phyloP scores from a whole-genome alignment of 345 rosid species.

The Euphorbia peplus region DNA sequence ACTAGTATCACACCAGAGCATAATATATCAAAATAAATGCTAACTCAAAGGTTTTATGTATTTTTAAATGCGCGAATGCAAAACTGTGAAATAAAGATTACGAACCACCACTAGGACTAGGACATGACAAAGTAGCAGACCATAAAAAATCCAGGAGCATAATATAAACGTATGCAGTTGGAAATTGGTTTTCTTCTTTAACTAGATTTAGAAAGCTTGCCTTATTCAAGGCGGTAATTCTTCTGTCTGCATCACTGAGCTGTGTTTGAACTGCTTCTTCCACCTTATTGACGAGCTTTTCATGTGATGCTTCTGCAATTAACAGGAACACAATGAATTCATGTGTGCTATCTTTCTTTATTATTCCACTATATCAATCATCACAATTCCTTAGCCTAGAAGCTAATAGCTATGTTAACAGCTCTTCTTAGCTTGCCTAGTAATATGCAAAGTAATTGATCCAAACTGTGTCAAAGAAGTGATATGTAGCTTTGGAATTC shows the following conservation, averaged over 20 bases:
- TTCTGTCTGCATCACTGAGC: conserved; percentile 58
- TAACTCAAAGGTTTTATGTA: conserved; percentile 7
- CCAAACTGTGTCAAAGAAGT: neutral
- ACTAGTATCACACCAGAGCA: neutral
- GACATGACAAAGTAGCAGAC: neutral
- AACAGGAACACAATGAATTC: conserved; percentile 2
- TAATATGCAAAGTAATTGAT: neutral
- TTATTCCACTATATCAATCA: neutral
- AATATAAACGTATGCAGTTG: neutral
- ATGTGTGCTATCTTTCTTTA: neutral
- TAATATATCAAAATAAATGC: neutral
- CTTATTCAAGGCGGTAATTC: conserved; percentile 58
- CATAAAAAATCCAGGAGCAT: neutral
- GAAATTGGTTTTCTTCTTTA: neutral
- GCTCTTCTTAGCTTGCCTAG: neutral
- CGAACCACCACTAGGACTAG: neutral
- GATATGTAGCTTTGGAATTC: neutral
- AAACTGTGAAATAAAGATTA: neutral
- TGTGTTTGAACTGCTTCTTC: conserved; percentile 62
- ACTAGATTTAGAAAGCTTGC: conserved; percentile 41
- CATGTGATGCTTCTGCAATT: conserved; percentile 63
- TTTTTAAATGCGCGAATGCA: neutral
- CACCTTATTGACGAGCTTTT: conserved; percentile 55
- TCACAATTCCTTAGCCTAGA: neutral
- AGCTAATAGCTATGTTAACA: neutral